Evolutionary conservation across 352 stramenopile genomes (phyloP).

Genomic region (Pythium rishiriense): DNA sequence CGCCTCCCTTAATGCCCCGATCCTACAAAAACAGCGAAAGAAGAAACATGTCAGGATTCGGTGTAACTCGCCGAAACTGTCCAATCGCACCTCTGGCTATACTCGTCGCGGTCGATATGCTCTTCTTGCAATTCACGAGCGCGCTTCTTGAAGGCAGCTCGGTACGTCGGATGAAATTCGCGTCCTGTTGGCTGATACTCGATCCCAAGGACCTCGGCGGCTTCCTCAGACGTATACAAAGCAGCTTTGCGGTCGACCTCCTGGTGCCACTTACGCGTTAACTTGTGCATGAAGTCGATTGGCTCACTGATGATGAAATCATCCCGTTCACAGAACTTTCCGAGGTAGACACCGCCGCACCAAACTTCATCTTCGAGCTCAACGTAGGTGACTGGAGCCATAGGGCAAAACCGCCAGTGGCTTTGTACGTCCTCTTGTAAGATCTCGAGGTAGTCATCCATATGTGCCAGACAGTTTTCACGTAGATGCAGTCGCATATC

Average conservation of each 20-base stretch:
- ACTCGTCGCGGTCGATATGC: conserved; percentile 30
- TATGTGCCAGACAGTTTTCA: conserved; percentile 85
- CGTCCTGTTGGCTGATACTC: conserved; percentile 7
- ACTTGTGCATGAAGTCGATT: conserved; percentile 80
- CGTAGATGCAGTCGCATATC: conserved; percentile 91
- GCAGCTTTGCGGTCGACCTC: conserved; percentile 49
- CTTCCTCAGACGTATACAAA: conserved; percentile 38
- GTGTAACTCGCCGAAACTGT: background rate
- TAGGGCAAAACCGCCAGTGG: conserved; percentile 91
- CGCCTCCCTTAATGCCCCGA: conserved; percentile 54
- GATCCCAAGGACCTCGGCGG: conserved; percentile 43
- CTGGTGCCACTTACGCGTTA: conserved; percentile 78
- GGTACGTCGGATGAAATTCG: conserved; percentile 35
- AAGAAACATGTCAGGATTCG: background rate
- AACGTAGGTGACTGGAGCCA: conserved; percentile 89
- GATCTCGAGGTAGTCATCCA: conserved; percentile 90
- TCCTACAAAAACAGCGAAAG: conserved; percentile 18
- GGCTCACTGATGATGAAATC: conserved; percentile 86
- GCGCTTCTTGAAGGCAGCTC: conserved; percentile 57
- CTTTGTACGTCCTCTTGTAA: conserved; percentile 87
- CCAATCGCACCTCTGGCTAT: conserved; percentile 45
- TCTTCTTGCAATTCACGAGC: conserved; percentile 39
- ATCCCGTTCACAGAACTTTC: conserved; percentile 88
- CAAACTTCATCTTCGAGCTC: conserved; percentile 92
- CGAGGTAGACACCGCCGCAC: conserved; percentile 93